These are phyloP conservation scores for Sistotremastrum niveocremeum DNA, from an alignment of 768 basidiomycete genomes.

Conservation along the genomic window DNA sequence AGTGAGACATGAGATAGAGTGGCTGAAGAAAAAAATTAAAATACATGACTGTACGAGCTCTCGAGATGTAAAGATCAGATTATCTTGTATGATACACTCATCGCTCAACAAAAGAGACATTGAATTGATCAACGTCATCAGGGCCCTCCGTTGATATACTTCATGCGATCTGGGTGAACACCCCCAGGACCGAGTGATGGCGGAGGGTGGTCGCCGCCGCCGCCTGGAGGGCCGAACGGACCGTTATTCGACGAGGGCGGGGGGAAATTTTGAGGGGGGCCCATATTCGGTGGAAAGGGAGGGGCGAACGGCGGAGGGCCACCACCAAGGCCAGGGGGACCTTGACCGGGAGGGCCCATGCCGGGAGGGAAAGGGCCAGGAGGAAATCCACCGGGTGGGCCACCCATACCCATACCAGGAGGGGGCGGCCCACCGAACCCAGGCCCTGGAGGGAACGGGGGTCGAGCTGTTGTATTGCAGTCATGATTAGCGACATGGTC, in stretches of 20 bases:
- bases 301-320: slow-evolving; percentile 31
- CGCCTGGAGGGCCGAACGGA: slow-evolving; percentile 18
- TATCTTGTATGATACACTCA: no score
- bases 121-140: no score
- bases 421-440: slow-evolving; percentile 25
- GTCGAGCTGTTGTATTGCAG: slow-evolving; percentile 31
- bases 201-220: slow-evolving; percentile 17
- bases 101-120: no score
- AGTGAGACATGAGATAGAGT: no score
- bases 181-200: slow-evolving; percentile 34
- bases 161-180: slow-evolving; percentile 75
- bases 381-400: slow-evolving; percentile 47
- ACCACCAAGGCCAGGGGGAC: slow-evolving; percentile 23
- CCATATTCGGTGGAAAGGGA: slow-evolving; percentile 24
- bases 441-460: slow-evolving; percentile 55
- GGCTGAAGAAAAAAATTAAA: no score
- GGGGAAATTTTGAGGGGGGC: slow-evolving; percentile 9
- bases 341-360: slow-evolving; percentile 22
- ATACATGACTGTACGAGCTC: no score
- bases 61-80: no score
- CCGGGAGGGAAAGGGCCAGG: slow-evolving; percentile 59
- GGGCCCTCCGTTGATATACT: slow-evolving; percentile 11
- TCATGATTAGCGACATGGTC: not conserved
- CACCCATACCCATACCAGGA: slow-evolving; percentile 29
- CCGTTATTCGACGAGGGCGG: slow-evolving; percentile 12